Percentiles rank a stretch among this genome's conserved stretches.
Conservation (phyloP, 306 rosid species). For the Dryas drummondii region DNA sequence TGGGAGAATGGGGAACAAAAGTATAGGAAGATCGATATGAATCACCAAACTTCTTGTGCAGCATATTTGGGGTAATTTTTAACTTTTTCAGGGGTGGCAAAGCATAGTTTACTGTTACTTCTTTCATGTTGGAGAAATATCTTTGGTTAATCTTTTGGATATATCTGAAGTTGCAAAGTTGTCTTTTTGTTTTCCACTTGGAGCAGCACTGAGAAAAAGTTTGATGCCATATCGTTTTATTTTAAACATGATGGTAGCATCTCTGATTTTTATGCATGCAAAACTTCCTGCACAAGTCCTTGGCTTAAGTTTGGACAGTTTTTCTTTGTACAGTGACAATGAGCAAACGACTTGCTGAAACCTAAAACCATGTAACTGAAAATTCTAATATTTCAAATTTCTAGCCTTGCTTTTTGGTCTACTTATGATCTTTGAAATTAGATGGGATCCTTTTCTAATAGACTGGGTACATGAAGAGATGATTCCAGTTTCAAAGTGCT, state of each 20-base stretch:
- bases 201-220: background rate
- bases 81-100: background rate
- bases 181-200: background rate
- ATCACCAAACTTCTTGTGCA: background rate
- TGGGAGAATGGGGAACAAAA: background rate
- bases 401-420: background rate
- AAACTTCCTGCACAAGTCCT: background rate
- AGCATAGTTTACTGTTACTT: background rate
- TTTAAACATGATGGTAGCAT: background rate
- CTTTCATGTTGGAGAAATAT: background rate
- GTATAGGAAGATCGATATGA: background rate
- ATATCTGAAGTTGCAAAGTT: background rate
- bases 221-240: background rate
- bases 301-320: background rate
- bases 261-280: background rate
- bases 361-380: background rate
- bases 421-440: no score
- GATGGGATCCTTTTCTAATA: no score
- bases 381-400: background rate
- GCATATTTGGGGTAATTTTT: background rate
- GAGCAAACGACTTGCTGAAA: background rate
- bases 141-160: background rate
- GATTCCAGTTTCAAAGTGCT: no score
- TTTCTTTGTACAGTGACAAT: background rate
- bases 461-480: no score